phyloP scores from a whole-genome alignment of 73 alveolate species.

The Paramecium tetraurelia region DNA sequence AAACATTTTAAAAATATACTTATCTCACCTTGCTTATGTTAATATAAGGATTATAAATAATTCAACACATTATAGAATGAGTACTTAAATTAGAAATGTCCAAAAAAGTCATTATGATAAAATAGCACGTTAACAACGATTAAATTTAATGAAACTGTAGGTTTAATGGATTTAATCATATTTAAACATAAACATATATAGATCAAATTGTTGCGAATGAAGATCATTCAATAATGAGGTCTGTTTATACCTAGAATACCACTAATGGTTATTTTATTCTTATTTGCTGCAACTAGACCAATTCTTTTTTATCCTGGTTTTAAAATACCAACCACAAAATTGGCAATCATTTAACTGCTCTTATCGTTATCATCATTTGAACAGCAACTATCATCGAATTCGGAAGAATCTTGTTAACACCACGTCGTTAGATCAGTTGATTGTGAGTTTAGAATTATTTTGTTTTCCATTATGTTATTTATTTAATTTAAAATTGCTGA shows the following conservation, averaged over 20 bases:
- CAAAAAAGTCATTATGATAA: neutral
- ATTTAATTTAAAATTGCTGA: neutral
- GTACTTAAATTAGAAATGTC: neutral
- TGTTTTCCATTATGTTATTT: neutral
- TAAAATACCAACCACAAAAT: slow-evolving; percentile 1
- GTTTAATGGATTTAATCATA: neutral
- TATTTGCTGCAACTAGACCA: neutral
- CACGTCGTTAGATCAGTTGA: neutral
- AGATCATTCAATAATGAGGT: neutral
- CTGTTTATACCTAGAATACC: neutral
- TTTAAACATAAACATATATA: neutral
- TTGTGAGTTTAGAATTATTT: neutral
- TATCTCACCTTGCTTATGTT: neutral
- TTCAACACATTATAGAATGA: neutral
- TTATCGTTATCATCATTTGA: neutral
- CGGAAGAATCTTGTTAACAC: neutral
- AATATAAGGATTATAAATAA: neutral
- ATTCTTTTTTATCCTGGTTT: slow-evolving; percentile 25
- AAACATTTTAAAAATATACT: neutral
- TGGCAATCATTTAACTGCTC: neutral
- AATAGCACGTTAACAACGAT: neutral
- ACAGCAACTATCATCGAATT: neutral
- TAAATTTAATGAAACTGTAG: neutral
- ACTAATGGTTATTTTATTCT: slow-evolving; percentile 10
- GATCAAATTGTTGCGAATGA: neutral